A percentile compares a stretch with the other conserved stretches of the same genome.
These are phyloP conservation scores for Claviceps sp. DNA, from an alignment of 2,329 filamentous ascomycete genomes.

Conservation along the genomic window DNA sequence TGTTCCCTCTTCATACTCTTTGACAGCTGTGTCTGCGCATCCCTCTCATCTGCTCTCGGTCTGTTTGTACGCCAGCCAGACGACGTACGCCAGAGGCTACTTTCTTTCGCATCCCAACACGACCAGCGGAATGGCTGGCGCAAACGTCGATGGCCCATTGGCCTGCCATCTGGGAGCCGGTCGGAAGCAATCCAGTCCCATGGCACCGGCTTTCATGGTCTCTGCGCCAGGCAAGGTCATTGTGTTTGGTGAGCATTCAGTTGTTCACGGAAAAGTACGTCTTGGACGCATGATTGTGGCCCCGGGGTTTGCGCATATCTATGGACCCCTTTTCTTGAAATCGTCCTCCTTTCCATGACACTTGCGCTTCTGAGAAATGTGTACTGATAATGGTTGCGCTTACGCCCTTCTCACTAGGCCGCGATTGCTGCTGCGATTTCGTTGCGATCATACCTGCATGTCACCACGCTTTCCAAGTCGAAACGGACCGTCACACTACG, in stretches of 20 bases:
- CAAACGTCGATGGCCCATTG: conserved; percentile 20
- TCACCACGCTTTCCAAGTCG: conserved; percentile 87
- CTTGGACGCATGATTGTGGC: background rate
- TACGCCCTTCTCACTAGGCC: conserved; percentile 37
- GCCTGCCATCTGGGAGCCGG: conserved; percentile 25
- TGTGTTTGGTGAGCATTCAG: conserved; percentile 92
- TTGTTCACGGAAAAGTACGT: conserved; percentile 85
- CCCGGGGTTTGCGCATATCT: background rate
- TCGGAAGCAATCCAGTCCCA: conserved; percentile 47
- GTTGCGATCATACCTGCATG: conserved; percentile 87
- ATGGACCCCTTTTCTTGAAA: too few relatives aligned
- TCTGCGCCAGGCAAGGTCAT: conserved; percentile 97
- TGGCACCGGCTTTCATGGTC: conserved; percentile 91
- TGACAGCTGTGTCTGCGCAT: background rate
- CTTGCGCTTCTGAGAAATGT: background rate
- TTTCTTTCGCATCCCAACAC: conserved; percentile 4
- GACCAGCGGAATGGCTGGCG: conserved; percentile 13
- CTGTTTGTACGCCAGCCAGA: background rate
- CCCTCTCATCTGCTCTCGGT: background rate
- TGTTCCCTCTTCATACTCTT: background rate
- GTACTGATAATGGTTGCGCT: background rate
- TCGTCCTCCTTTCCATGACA: too few relatives aligned
- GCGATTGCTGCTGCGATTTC: conserved; percentile 93
- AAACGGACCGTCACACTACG: conserved; percentile 74
- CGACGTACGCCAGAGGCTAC: background rate